A percentile compares a stretch with the other conserved stretches of the same genome.
Conservation (phyloP, 805 yeast species). For the Candida odintsovae region DNA sequence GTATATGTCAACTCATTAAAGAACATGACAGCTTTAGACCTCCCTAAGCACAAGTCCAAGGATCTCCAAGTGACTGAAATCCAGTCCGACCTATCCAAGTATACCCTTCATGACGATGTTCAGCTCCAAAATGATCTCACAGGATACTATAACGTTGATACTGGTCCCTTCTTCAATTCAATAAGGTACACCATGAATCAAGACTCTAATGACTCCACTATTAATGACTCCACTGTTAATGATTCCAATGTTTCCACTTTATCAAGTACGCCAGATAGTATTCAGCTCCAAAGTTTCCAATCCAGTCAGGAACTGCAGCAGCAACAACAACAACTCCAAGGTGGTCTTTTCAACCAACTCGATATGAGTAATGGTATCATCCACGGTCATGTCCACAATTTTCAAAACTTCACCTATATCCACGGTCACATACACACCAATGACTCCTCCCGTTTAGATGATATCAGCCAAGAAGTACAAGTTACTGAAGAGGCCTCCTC, state of each 20-base stretch:
- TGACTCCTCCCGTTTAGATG: slow-evolving; percentile 5
- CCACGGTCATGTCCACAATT: slow-evolving; percentile 64
- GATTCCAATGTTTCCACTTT: background rate
- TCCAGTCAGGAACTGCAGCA: too few relatives aligned
- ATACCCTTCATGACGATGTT: background rate
- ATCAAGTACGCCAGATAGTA: background rate
- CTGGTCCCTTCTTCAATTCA: background rate
- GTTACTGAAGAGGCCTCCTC: background rate
- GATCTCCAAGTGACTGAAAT: background rate
- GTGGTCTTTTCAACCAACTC: background rate
- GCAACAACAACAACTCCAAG: background rate
- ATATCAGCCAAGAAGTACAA: background rate
- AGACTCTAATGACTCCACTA: background rate
- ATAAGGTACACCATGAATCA: background rate
- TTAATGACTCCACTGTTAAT: too few relatives aligned
- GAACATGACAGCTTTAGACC: background rate
- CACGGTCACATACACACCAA: slow-evolving; percentile 61
- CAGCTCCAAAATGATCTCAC: background rate
- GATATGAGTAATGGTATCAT: slow-evolving; percentile 42
- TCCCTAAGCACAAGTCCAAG: background rate
- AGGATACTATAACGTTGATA: background rate
- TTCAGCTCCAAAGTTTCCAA: background rate
- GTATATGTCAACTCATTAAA: too few relatives aligned
- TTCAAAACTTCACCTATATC: slow-evolving; percentile 53
- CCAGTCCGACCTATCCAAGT: background rate